Conservation (phyloP, 768 basidiomycete genomes). For the Boletus coccyginus region DNA sequence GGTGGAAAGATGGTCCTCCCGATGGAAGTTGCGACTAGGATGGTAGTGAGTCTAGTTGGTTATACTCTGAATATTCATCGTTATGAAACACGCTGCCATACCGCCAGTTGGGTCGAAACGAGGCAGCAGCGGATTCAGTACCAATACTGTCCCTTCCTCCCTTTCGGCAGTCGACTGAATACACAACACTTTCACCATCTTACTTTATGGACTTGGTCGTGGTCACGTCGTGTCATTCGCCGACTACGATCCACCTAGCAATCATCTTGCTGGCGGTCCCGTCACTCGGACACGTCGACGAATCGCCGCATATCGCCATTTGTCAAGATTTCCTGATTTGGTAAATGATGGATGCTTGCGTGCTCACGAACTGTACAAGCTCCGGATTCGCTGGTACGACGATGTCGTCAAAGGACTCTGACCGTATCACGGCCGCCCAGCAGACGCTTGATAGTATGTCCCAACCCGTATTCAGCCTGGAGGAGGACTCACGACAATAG, state of each 20-base stretch:
- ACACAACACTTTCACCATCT: too few relatives aligned
- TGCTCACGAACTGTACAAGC: not conserved
- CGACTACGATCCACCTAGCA: too few relatives aligned
- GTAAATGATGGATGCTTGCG: too few relatives aligned
- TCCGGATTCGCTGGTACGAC: not conserved
- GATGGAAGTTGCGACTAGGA: slow-evolving; percentile 86
- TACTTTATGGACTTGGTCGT: too few relatives aligned
- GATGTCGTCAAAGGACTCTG: slow-evolving; percentile 50
- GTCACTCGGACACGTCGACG: too few relatives aligned
- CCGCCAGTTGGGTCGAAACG: too few relatives aligned
- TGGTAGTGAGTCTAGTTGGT: slow-evolving; percentile 7
- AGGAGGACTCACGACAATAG: slow-evolving; percentile 38
- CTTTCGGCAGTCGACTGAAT: too few relatives aligned
- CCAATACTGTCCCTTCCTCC: not conserved
- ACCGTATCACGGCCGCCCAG: slow-evolving; percentile 61
- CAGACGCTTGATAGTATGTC: slow-evolving; percentile 69
- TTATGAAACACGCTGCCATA: not conserved
- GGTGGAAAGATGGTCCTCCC: slow-evolving; percentile 88
- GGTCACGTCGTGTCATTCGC: too few relatives aligned
- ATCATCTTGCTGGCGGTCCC: too few relatives aligned
- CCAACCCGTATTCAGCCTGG: not conserved
- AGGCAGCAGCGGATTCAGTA: not conserved
- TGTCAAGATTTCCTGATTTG: not conserved
- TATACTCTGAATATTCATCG: not conserved
- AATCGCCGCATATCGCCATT: too few relatives aligned